phyloP scores from a whole-genome alignment of 2,329 filamentous ascomycete species.

The Talaromyces islandicus region DNA sequence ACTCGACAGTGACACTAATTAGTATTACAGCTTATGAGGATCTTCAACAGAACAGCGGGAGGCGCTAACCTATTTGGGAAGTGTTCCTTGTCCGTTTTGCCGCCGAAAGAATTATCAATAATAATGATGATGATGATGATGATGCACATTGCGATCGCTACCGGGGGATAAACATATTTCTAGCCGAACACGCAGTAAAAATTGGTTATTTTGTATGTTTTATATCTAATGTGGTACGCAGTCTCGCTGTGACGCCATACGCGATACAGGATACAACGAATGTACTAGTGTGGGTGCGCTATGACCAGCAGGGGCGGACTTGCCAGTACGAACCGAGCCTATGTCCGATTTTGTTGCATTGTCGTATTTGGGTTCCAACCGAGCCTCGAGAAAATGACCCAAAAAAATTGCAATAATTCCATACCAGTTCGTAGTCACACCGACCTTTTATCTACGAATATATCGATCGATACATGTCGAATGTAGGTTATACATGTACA shows the following conservation, averaged over 20 bases:
- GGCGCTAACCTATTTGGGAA: not conserved
- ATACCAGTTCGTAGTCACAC: too few species aligned
- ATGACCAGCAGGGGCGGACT: not conserved
- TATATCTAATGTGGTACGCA: too few species aligned
- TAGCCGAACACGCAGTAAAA: too few species aligned
- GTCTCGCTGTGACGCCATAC: not conserved
- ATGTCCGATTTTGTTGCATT: not conserved
- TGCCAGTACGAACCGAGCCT: not conserved
- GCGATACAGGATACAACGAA: not conserved
- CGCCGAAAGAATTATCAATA: too few species aligned
- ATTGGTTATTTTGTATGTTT: too few species aligned
- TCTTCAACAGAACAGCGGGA: not conserved
- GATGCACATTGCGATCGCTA: not conserved
- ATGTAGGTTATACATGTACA: not conserved
- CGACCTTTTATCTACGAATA: too few species aligned
- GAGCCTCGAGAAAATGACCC: too few species aligned
- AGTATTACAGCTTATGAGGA: not conserved
- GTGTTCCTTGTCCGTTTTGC: not conserved
- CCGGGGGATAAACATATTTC: too few species aligned
- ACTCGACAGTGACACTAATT: not conserved
- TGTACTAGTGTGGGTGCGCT: not conserved
- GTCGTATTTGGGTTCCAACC: not conserved
- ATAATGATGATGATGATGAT: too few species aligned
- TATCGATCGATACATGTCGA: too few species aligned
- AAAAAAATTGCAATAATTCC: too few species aligned